phyloP scores from a whole-genome alignment of 73 alveolate genomes.

The Breviolum minutum region DNA sequence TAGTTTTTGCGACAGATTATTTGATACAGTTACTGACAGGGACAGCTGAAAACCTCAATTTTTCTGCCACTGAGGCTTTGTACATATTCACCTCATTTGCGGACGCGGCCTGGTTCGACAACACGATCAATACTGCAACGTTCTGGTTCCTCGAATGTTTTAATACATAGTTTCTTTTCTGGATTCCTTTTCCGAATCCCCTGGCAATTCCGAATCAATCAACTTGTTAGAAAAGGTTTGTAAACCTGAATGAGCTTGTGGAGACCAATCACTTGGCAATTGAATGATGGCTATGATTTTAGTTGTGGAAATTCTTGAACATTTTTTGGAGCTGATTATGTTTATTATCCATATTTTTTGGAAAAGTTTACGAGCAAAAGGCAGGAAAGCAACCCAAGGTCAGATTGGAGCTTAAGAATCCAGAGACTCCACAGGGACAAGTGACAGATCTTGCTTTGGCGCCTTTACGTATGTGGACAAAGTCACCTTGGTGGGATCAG shows the following conservation, averaged over 20 bases:
- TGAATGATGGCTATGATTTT: too few species aligned
- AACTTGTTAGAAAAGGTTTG: too few species aligned
- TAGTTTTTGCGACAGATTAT: too few species aligned
- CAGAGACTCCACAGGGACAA: conserved; percentile 1
- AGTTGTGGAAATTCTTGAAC: neutral
- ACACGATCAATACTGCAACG: conserved; percentile 58
- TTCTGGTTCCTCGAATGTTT: neutral
- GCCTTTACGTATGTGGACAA: conserved; percentile 62
- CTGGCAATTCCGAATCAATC: neutral
- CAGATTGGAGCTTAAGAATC: conserved; percentile 60
- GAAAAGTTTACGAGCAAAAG: too few species aligned
- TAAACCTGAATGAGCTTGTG: too few species aligned
- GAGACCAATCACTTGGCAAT: too few species aligned
- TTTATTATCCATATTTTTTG: neutral
- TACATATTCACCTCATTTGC: conserved; percentile 27
- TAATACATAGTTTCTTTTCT: too few species aligned
- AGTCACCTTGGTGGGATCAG: conserved; percentile 82
- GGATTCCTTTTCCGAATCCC: neutral
- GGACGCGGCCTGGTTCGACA: conserved; percentile 55
- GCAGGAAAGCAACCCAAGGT: neutral
- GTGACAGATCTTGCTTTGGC: conserved; percentile 46
- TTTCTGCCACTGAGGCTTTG: conserved; percentile 10
- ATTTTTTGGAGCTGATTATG: neutral
- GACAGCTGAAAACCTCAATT: neutral
- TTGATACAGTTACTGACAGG: neutral